Percentiles rank a stretch among this genome's conserved stretches.
Evolutionary conservation across 345 rosid genomes (phyloP).

Genomic region (Limnanthes douglasii): DNA sequence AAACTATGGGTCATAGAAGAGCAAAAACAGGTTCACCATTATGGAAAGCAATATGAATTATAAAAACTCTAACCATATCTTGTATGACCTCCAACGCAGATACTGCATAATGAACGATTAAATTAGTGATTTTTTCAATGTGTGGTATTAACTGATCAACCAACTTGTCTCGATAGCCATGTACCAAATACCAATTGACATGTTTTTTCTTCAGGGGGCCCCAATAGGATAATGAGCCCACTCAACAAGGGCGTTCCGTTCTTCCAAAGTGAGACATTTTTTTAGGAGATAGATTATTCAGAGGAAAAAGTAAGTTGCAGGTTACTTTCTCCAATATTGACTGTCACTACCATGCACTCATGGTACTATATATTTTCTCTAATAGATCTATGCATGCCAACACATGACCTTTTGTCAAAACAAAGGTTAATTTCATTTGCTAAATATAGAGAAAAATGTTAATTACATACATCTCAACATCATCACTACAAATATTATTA

Average conservation of each 20-base stretch:
- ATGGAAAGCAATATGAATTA: constrained; percentile 66
- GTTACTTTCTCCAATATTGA: no score
- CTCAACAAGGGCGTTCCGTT: constrained; percentile 82
- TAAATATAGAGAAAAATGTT: no score
- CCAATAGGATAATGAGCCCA: constrained; percentile 72
- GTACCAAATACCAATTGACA: constrained; percentile 79
- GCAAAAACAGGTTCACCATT: constrained; percentile 55
- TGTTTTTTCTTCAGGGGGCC: constrained; percentile 72
- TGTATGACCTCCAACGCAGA: constrained; percentile 76
- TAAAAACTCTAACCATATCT: constrained; percentile 93
- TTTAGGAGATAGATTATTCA: constrained; percentile 87
- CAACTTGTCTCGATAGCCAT: constrained; percentile 56
- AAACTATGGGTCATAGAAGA: constrained; percentile 62
- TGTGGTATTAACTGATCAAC: constrained; percentile 63
- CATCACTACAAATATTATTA: no score
- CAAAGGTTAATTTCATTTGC: no score
- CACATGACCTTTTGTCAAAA: no score
- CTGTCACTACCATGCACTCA: no score
- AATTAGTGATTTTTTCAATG: constrained; percentile 73
- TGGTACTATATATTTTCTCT: no score
- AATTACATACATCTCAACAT: no score
- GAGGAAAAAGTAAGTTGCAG: constrained; percentile 79
- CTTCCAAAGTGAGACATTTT: constrained; percentile 89
- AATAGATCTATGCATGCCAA: no score
- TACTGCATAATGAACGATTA: constrained; percentile 79